Conservation (phyloP, 208 protist genomes). For the Trypanosoma platydactyli region DNA sequence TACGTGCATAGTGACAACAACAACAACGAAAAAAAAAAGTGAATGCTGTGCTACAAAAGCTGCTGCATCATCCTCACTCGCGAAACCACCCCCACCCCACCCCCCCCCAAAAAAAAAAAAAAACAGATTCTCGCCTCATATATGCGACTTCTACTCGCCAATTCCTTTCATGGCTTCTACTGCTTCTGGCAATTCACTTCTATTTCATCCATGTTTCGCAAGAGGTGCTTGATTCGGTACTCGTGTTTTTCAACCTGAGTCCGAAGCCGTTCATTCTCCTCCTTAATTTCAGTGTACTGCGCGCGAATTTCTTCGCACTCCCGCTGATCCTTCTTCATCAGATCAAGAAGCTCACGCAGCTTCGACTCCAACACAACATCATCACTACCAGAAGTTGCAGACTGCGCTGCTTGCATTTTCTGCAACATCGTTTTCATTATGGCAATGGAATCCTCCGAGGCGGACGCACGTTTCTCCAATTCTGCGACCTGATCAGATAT, state of each 20-base stretch:
- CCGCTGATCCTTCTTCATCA: conserved; percentile 65
- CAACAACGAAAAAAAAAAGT: no score
- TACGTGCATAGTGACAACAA: no score
- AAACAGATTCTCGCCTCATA: not conserved
- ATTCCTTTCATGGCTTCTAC: not conserved
- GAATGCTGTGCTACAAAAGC: no score
- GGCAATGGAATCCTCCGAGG: conserved; percentile 50
- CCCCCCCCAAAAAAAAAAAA: conserved; percentile 22
- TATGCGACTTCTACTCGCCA: not conserved
- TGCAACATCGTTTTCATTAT: conserved; percentile 38
- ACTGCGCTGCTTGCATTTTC: not conserved
- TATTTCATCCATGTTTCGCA: conserved; percentile 76
- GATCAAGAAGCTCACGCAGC: conserved; percentile 57
- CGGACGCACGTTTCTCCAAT: conserved; percentile 58
- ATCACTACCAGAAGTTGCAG: conserved; percentile 6
- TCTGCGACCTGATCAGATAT: conserved; percentile 19
- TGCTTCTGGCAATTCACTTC: not conserved
- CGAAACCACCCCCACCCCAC: no score
- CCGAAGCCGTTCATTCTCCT: conserved; percentile 75
- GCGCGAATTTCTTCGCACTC: conserved; percentile 81
- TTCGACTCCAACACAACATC: conserved; percentile 31
- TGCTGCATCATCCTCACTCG: no score
- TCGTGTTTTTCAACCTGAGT: conserved; percentile 65
- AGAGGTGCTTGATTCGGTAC: conserved; percentile 87
- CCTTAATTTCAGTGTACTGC: conserved; percentile 70